These are phyloP conservation scores for Ascochyta viciae-villosae DNA, from an alignment of 2,329 filamentous ascomycete species.

Conservation along the genomic window DNA sequence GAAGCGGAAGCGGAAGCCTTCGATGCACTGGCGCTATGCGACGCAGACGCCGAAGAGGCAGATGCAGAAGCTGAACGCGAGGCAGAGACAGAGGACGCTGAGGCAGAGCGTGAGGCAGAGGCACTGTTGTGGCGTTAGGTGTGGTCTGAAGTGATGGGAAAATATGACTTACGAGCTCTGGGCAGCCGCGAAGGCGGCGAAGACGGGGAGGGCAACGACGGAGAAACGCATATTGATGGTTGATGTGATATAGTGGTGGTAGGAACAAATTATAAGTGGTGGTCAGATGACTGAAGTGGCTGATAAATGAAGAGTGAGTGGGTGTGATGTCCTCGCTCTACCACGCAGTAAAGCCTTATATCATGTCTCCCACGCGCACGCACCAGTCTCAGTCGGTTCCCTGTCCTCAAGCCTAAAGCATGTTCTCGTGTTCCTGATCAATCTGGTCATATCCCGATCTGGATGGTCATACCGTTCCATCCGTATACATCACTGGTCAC, in stretches of 20 bases:
- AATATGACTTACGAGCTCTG: constrained; percentile 12
- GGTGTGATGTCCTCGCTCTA: not conserved
- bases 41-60: constrained; percentile 1
- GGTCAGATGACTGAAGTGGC: not conserved
- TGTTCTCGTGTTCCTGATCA: not conserved
- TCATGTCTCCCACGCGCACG: not conserved
- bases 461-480: not conserved
- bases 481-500: not conserved
- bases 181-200: constrained; percentile 9
- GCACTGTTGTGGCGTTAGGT: not conserved
- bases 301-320: not conserved
- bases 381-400: not conserved
- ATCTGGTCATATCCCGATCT: not conserved
- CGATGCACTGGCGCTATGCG: constrained; percentile 1
- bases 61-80: constrained; percentile 1
- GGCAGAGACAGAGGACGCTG: constrained; percentile 1
- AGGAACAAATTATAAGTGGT: not conserved
- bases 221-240: constrained; percentile 13
- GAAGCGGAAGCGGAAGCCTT: constrained; percentile 8
- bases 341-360: constrained; percentile 11
- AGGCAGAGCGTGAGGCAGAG: not conserved
- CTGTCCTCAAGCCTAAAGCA: not conserved
- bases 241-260: not conserved
- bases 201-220: constrained; percentile 5
- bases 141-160: not conserved